Conservation (phyloP, 2,329 filamentous ascomycete species). For the Hymenotorrendiella dingleyae region DNA sequence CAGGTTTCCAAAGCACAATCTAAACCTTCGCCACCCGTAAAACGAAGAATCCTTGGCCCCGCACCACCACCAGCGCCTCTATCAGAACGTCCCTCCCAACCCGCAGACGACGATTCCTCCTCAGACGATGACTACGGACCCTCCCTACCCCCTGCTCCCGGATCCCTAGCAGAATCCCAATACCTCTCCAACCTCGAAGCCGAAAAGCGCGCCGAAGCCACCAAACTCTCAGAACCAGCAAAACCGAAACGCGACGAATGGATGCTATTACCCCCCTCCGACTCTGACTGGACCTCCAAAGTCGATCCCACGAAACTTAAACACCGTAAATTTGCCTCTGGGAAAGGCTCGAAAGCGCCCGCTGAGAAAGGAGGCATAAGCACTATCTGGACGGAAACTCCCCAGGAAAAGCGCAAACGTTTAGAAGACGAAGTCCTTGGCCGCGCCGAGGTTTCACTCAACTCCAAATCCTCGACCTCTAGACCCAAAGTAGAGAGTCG, state of each 20-base stretch:
- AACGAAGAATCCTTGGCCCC: conserved; percentile 33
- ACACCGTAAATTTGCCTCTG: conserved; percentile 75
- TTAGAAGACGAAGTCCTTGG: conserved; percentile 80
- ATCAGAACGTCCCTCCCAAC: conserved; percentile 33
- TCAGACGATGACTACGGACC: conserved; percentile 51
- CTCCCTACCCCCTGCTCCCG: conserved; percentile 44
- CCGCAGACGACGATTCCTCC: conserved; percentile 20
- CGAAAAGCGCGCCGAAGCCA: conserved; percentile 26
- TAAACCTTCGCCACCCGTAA: conserved; percentile 13
- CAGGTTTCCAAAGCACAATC: conserved; percentile 9
- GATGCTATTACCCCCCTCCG: conserved; percentile 68
- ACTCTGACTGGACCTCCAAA: conserved; percentile 47
- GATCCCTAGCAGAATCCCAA: conserved; percentile 22
- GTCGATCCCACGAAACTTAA: conserved; percentile 80
- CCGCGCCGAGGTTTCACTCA: conserved; percentile 35
- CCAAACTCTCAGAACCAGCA: conserved; percentile 28
- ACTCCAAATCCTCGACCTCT: conserved; percentile 9
- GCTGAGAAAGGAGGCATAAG: conserved; percentile 26
- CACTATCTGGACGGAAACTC: conserved; percentile 81
- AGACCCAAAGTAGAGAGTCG: conserved; percentile 18
- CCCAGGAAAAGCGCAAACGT: conserved; percentile 76
- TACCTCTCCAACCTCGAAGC: conserved; percentile 6
- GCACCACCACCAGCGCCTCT: conserved; percentile 38
- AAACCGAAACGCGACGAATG: conserved; percentile 71
- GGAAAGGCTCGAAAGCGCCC: conserved; percentile 48